phyloP scores from a whole-genome alignment of 2,329 filamentous ascomycete genomes.

The Hyphodiscus sp. region DNA sequence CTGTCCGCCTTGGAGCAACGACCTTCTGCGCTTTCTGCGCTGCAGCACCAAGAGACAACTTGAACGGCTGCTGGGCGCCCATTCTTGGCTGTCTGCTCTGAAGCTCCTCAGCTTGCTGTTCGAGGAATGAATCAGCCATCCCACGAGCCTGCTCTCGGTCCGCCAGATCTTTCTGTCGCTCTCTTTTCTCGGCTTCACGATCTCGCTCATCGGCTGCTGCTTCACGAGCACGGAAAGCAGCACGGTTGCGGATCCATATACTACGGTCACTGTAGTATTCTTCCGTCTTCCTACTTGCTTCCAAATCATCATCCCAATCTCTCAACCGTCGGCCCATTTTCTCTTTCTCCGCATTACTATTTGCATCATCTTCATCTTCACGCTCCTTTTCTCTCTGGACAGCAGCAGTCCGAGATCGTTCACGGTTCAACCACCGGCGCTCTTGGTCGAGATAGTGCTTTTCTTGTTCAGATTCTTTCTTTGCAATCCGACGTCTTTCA shows the following conservation, averaged over 20 bases:
- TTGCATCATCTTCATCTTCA: constrained; percentile 67
- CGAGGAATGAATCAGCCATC: constrained; percentile 86
- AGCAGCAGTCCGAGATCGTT: constrained; percentile 75
- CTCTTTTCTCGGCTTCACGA: constrained; percentile 68
- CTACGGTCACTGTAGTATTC: constrained; percentile 85
- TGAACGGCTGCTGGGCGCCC: constrained; percentile 68
- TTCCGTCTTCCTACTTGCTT: constrained; percentile 63
- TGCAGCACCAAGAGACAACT: constrained; percentile 84
- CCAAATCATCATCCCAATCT: constrained; percentile 88
- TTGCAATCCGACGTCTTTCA: constrained; percentile 62
- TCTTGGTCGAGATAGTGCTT: constrained; percentile 80
- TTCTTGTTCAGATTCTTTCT: constrained; percentile 68
- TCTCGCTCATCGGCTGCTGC: constrained; percentile 75
- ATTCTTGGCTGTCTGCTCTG: constrained; percentile 38
- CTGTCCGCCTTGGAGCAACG: constrained; percentile 62
- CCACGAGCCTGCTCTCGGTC: constrained; percentile 73
- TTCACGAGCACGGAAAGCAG: constrained; percentile 66
- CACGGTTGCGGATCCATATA: constrained; percentile 77
- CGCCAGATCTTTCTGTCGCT: constrained; percentile 61
- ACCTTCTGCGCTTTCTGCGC: constrained; percentile 63
- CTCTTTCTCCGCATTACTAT: constrained; percentile 55
- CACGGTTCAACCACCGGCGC: constrained; percentile 83
- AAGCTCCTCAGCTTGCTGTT: constrained; percentile 74
- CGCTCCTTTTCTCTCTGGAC: constrained; percentile 78
- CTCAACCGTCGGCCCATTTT: constrained; percentile 64